Evolutionary conservation across 352 stramenopile species (phyloP).

Genomic region (Pythium phragmiticola): DNA sequence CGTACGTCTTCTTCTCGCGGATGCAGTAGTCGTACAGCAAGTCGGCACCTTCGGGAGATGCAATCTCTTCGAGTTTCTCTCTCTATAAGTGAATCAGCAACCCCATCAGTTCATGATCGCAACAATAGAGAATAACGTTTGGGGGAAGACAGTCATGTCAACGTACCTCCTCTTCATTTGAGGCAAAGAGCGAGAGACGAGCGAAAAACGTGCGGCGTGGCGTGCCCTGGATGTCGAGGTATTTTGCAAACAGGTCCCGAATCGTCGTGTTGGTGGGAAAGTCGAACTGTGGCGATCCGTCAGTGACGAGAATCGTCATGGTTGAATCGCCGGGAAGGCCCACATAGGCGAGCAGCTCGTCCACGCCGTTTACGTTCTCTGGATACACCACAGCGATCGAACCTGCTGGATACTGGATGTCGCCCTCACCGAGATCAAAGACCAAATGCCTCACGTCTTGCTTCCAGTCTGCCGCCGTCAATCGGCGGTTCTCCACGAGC

Average conservation of each 20-base stretch:
- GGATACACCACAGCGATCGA: constrained; percentile 80
- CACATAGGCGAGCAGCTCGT: constrained; percentile 65
- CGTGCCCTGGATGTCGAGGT: constrained; percentile 86
- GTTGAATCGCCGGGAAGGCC: constrained; percentile 33
- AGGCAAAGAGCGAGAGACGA: constrained; percentile 76
- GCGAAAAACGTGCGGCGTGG: constrained; percentile 89
- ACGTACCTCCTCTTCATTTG: constrained; percentile 75
- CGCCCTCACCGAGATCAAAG: constrained; percentile 43
- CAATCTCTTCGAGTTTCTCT: constrained; percentile 91
- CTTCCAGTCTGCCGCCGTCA: constrained; percentile 70
- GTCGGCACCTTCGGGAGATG: constrained; percentile 85
- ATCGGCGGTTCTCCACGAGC: constrained; percentile 57
- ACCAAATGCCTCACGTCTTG: constrained; percentile 84
- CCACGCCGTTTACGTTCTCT: constrained; percentile 69
- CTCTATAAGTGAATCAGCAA: constrained; percentile 36
- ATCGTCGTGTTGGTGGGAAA: constrained; percentile 56
- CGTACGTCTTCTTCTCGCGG: constrained; percentile 89
- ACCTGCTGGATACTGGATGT: constrained; percentile 49
- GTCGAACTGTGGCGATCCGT: constrained; percentile 46
- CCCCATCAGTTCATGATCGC: neutral
- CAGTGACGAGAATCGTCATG: constrained; percentile 48
- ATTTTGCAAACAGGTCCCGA: constrained; percentile 74
- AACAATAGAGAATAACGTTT: neutral
- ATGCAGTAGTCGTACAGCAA: constrained; percentile 94
- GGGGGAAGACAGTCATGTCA: neutral